These are phyloP conservation scores for Didymella pomorum DNA, from an alignment of 2,329 filamentous ascomycete genomes.

Conservation along the genomic window DNA sequence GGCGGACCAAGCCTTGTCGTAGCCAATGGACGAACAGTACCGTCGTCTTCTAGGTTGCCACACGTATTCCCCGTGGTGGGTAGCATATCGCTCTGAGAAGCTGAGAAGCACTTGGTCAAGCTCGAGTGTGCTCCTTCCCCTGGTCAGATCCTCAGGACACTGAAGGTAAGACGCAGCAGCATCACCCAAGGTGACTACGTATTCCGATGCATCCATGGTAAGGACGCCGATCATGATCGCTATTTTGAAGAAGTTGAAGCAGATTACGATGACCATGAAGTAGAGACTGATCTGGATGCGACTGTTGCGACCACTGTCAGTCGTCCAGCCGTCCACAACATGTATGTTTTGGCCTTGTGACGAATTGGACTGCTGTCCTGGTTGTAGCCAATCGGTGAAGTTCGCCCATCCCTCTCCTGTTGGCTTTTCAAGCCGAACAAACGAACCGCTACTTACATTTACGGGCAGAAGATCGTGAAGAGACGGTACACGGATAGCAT, in stretches of 20 bases:
- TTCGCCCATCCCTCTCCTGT: no score
- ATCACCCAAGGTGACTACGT: conserved; percentile 34
- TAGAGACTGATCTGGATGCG: conserved; percentile 29
- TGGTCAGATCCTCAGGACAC: conserved; percentile 17
- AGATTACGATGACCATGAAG: conserved; percentile 29
- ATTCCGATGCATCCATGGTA: conserved; percentile 18
- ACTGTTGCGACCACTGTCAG: background rate
- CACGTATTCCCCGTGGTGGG: no score
- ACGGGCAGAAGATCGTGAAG: no score
- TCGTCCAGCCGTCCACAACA: no score
- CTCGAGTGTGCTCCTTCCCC: background rate
- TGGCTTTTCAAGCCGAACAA: no score
- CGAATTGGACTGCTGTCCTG: no score
- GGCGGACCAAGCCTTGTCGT: conserved; percentile 2
- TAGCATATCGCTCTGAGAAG: background rate
- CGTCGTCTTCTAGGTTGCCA: background rate
- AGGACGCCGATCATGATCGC: conserved; percentile 23
- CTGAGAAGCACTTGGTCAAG: conserved; percentile 4
- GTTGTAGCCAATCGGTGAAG: no score
- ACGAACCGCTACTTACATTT: no score
- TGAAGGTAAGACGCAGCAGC: conserved; percentile 30
- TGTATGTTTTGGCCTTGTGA: no score
- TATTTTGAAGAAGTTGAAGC: conserved; percentile 30
- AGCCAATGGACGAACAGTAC: background rate
- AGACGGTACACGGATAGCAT: no score